Evolutionary conservation across 768 basidiomycete genomes (phyloP), one percentile per base, ranked within the genome.

Genomic region (Mycena leptocephala): DNA sequence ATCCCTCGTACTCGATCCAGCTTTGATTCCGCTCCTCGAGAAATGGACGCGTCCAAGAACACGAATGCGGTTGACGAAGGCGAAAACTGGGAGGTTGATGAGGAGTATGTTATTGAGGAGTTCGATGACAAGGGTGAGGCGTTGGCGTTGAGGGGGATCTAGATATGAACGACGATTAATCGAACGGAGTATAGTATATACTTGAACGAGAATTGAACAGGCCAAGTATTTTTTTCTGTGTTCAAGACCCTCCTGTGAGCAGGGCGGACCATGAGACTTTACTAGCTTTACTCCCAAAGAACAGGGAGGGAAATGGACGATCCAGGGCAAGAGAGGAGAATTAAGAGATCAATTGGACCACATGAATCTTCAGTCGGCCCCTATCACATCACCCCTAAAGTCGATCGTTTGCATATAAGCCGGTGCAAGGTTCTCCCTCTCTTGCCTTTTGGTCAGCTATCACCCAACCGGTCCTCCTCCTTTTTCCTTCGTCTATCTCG

Each of bases 81-180:
- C 11, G 81, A 85, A 39, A 80, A 81, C 20, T 87, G 86, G 82
- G 88, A 85, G 30, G 84, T 84, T 58, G 83, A 86, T 43, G 87
- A 84, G 30, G 87, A 87, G 55, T 88, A 85, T 18, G 87, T 87
- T 24, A 86, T 82, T 33, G 90, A 91, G 51, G 92, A 91, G n/a
- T 94, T 92, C 72, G 93, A 94, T 70, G 93, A 95, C 79, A 84
- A 85, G 5, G 94, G 93, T 0, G 92, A 92, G 94, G 94, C 7
- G 87, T 83, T 11, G 93, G 93, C 13, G 83, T 94, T 2, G 93
- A 95, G 81, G 94, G 93, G 5, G 93, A 95, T 81, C 86, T 95
- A 64, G 94, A 94, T 76, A 88, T 93, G 84, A 92, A 93, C 64
- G 72, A 77, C 14, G 72, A 75, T 41, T 77, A 32, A 37, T 58